Evolutionary conservation across 2,329 filamentous ascomycete genomes (phyloP).

Genomic region (Fonsecaea monophora): DNA sequence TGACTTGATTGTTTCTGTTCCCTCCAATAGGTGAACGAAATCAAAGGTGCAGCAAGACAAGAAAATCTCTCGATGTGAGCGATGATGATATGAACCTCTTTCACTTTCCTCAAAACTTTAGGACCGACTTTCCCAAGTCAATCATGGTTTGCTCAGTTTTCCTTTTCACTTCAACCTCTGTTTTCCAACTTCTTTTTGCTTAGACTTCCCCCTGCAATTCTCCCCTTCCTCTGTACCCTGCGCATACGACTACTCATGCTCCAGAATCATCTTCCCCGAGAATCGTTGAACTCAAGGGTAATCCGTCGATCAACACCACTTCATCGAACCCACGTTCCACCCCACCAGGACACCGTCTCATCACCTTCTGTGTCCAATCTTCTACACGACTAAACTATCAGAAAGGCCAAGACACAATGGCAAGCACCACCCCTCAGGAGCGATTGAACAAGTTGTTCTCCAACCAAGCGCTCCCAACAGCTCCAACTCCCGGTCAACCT

Average conservation of each 20-base stretch:
- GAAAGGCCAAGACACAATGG: constrained; percentile 24
- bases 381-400: not conserved
- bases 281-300: not conserved
- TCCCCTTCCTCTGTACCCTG: not conserved
- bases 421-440: constrained; percentile 27
- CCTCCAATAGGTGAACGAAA: not conserved
- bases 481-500: constrained; percentile 20
- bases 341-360: not conserved
- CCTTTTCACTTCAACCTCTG: not conserved
- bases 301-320: not conserved
- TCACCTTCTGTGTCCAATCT: not conserved
- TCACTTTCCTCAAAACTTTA: not conserved
- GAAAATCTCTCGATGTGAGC: not conserved
- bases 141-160: not conserved
- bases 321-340: not conserved
- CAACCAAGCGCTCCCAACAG: constrained; percentile 22
- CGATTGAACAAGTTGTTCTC: constrained; percentile 33
- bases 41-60: not conserved
- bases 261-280: not conserved
- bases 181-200: not conserved
- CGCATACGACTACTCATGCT: not conserved
- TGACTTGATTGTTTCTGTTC: not conserved
- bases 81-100: not conserved
- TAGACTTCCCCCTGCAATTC: not conserved
- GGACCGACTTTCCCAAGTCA: not conserved